A percentile compares a stretch with the other conserved stretches of the same genome.
phyloP scores from a whole-genome alignment of 805 yeast species.

The Pichia deserticola region DNA sequence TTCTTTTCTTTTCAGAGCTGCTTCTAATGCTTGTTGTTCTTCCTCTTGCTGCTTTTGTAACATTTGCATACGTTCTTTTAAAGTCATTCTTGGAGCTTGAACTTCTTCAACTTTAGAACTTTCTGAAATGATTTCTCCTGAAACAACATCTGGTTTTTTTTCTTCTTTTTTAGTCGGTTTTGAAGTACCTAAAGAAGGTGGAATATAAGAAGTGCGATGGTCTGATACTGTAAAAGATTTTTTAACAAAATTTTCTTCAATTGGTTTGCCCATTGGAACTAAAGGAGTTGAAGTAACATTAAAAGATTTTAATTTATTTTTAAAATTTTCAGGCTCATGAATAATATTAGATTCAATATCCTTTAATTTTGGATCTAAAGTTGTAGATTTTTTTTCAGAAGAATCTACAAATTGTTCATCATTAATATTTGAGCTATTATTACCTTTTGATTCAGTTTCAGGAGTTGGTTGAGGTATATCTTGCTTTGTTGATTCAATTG shows the following conservation, averaged over 20 bases:
- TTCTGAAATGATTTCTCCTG: constrained; percentile 21
- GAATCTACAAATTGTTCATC: neutral
- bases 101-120: constrained; percentile 32
- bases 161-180: constrained; percentile 11
- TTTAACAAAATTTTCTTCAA: constrained; percentile 38
- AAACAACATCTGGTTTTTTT: constrained; percentile 13
- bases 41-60: constrained; percentile 76
- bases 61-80: constrained; percentile 80
- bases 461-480: neutral
- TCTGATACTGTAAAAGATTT: constrained; percentile 50
- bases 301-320: constrained; percentile 44
- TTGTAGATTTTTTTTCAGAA: neutral
- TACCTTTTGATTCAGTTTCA: too few species aligned
- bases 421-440: too few species aligned
- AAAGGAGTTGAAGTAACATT: constrained; percentile 35
- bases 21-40: constrained; percentile 63
- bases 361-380: neutral
- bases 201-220: constrained; percentile 54
- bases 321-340: constrained; percentile 27
- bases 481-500: constrained; percentile 1
- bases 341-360: constrained; percentile 5
- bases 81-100: constrained; percentile 67
- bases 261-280: constrained; percentile 27
- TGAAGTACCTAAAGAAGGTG: constrained; percentile 25
- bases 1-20: constrained; percentile 47